phyloP scores from a whole-genome alignment of 106 monocot genomes.

The Amphibolis antarctica region DNA sequence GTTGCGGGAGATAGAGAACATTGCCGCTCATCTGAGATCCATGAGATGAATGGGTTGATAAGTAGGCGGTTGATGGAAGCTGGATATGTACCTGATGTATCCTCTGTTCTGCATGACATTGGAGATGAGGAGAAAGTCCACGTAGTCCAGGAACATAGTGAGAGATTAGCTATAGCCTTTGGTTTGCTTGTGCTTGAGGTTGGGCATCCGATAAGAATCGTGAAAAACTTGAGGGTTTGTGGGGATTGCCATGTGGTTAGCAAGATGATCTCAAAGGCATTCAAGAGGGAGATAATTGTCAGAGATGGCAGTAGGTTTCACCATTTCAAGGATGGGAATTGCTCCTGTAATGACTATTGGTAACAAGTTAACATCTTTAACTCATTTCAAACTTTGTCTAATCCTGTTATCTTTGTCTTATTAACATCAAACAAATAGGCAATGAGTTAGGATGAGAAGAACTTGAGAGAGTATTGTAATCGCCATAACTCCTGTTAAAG shows the following conservation, averaged over 20 bases:
- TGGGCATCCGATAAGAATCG: conserved; percentile 28
- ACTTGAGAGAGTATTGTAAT: conserved; percentile 43
- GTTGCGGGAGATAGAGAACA: conserved; percentile 41
- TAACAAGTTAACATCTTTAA: conserved; percentile 9
- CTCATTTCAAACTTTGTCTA: too few species aligned
- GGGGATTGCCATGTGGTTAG: conserved; percentile 54
- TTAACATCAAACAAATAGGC: too few species aligned
- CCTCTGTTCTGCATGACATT: conserved; percentile 49
- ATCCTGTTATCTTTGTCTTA: too few species aligned
- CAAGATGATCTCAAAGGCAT: conserved; percentile 52
- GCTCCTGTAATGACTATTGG: conserved; percentile 58
- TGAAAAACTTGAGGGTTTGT: conserved; percentile 56
- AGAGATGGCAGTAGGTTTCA: conserved; percentile 76
- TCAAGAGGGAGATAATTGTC: conserved; percentile 53
- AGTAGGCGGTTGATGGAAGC: conserved; percentile 23
- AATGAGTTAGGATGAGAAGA: conserved; percentile 13
- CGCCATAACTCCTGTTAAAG: conserved; percentile 24
- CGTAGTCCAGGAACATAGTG: conserved; percentile 42
- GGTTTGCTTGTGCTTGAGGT: conserved; percentile 34
- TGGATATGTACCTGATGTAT: conserved; percentile 39
- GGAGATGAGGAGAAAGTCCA: conserved; percentile 54
- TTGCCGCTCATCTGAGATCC: conserved; percentile 24
- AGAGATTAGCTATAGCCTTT: conserved; percentile 56
- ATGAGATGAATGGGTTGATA: conserved; percentile 28
- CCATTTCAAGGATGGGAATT: conserved; percentile 44